Percentiles rank a stretch among this genome's conserved stretches.
phyloP scores from a whole-genome alignment of 345 rosid genomes.

The Heritiera fomes region DNA sequence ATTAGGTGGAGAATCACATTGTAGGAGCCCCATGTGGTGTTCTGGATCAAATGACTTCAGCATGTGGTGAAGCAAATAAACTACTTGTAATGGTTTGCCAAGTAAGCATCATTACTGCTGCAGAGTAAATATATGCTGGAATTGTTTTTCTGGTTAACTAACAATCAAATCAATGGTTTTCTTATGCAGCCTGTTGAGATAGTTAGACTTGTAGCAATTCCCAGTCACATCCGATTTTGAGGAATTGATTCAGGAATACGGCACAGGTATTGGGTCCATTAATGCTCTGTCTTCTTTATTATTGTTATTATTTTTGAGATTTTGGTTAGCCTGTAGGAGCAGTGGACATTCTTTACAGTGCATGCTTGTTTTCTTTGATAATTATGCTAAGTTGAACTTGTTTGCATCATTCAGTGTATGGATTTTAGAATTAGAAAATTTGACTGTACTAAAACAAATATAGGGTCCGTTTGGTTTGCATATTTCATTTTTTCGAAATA shows the following conservation, averaged over 20 bases:
- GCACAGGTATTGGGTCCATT: slow-evolving; percentile 62
- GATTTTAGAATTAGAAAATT: not conserved
- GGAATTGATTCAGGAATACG: slow-evolving; percentile 99
- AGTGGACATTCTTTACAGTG: not conserved
- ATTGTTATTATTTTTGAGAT: not conserved
- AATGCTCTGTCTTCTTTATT: too few species aligned
- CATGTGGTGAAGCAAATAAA: slow-evolving; percentile 96
- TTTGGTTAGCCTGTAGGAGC: not conserved
- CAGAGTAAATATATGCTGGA: slow-evolving; percentile 8
- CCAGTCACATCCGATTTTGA: slow-evolving; percentile 93
- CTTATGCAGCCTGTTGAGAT: slow-evolving; percentile 89
- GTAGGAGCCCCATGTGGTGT: slow-evolving; percentile 99
- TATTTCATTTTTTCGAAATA: too few species aligned
- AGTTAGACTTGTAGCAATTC: slow-evolving; percentile 92
- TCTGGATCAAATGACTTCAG: slow-evolving; percentile 99
- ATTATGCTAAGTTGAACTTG: slow-evolving; percentile 10
- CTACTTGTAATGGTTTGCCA: slow-evolving; percentile 99
- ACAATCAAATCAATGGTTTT: slow-evolving; percentile 10
- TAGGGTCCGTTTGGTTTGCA: too few species aligned
- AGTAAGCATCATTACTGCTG: slow-evolving; percentile 46
- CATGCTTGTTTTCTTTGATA: slow-evolving; percentile 8
- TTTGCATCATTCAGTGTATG: not conserved
- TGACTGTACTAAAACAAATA: not conserved
- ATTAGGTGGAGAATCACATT: slow-evolving; percentile 94
- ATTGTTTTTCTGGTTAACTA: slow-evolving; percentile 8